These are phyloP conservation scores for Rosa hybrid DNA, from an alignment of 331 rosid species.

Conservation along the genomic window DNA sequence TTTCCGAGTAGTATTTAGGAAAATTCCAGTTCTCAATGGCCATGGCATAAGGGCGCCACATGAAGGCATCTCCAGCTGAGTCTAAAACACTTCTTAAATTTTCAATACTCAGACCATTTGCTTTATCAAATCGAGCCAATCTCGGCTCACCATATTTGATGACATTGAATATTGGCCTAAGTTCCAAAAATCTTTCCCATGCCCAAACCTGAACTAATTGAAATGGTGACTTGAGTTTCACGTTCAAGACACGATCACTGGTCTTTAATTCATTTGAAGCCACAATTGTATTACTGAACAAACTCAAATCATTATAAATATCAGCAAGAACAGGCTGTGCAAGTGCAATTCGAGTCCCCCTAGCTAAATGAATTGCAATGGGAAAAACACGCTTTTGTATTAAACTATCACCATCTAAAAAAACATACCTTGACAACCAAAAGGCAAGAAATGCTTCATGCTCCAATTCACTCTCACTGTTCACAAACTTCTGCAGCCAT, in stretches of 20 bases:
- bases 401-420: neutral
- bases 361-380: constrained; percentile 50
- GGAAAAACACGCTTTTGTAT: constrained; percentile 19
- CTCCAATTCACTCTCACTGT: constrained; percentile 42
- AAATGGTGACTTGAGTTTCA: constrained; percentile 26
- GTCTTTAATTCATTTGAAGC: neutral
- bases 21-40: constrained; percentile 1
- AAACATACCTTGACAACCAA: constrained; percentile 50
- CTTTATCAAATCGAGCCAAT: constrained; percentile 28
- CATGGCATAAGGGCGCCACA: constrained; percentile 30
- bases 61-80: constrained; percentile 11
- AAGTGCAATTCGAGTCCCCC: constrained; percentile 44
- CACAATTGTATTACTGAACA: constrained; percentile 22
- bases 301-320: constrained; percentile 32
- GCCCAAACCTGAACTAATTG: constrained; percentile 31
- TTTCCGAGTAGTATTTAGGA: constrained; percentile 14
- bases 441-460: constrained; percentile 53
- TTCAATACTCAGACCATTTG: neutral
- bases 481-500: constrained; percentile 36
- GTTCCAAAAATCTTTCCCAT: constrained; percentile 30
- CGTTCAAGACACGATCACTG: neutral
- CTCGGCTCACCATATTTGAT: constrained; percentile 20
- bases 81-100: constrained; percentile 9
- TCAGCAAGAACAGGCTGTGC: constrained; percentile 54
- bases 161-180: neutral